Evolutionary conservation across 441 rosid species (phyloP), one percentile per base, ranked within the genome.

Genomic region (Erodium texanum): DNA sequence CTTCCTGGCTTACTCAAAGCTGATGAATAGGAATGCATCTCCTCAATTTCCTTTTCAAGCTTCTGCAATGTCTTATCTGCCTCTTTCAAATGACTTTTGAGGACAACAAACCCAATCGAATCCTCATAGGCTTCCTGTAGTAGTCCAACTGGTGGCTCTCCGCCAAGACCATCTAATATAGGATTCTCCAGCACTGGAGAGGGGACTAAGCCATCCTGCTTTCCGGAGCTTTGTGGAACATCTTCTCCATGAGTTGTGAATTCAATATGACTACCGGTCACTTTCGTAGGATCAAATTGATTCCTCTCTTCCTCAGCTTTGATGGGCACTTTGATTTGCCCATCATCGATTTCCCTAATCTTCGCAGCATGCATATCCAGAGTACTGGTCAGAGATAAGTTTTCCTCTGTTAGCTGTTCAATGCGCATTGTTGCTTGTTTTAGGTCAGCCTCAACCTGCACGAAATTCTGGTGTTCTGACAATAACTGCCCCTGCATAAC

Each of bases 21-120:
- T 18, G 67, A 76, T 23, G 81, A 73, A 68, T 78, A 79, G 24
- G 81, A 75, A 64, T 79, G 78, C 74, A 84, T 83, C 70, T 70
- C 81, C 78, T 84, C 87, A 76, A 89, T 74, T 77, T 76, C 84
- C 82, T 69, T 79, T 63, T 86, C 96, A 74, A 95, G 93, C 67
- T 81, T 77, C 76, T 77, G 83, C 78, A 87, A 56, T 67, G 84
- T 62, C 64, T 73, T 77, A 64, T 78, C 89, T 7, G 86, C 89
- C 77, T 86, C 96, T 76, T 83, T 78, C 75, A 88, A 70, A 70
- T 75, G 85, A 62, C 82, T 81, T 66, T 70, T 84, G 68, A 92
- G 68, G 72, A 71, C 76, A 1, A 73, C 79, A 74, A 86, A 77
- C 69, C 79, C 87, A 69, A 61, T 79, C 68, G 79, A 67, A 74